A percentile compares a stretch with the other conserved stretches of the same genome.
Evolutionary conservation across 768 basidiomycete genomes (phyloP).

Genomic region (Roridomyces roridus): DNA sequence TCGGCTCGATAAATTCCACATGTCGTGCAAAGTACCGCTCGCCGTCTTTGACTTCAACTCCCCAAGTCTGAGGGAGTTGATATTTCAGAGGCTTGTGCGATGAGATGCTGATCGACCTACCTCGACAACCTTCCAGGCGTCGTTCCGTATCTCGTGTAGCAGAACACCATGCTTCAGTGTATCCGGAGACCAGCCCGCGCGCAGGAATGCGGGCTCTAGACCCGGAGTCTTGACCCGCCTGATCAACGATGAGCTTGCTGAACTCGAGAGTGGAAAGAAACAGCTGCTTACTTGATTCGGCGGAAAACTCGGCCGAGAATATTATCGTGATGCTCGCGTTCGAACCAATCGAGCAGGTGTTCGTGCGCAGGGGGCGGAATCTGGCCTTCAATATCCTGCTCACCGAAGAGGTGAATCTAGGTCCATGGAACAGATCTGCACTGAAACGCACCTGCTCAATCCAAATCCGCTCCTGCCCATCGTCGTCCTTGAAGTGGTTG

Average conservation of each 20-base stretch:
- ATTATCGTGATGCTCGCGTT: background rate
- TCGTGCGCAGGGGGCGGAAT: background rate
- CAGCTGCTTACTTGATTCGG: background rate
- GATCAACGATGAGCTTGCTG: no score
- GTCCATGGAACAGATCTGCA: background rate
- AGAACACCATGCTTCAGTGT: constrained; percentile 1
- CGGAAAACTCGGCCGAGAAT: background rate
- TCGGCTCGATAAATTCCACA: no score
- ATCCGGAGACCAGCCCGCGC: background rate
- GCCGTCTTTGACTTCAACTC: no score
- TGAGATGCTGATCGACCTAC: no score
- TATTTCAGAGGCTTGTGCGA: no score
- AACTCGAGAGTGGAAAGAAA: background rate
- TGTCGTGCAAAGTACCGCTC: no score
- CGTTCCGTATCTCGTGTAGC: background rate
- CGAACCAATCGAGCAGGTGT: background rate
- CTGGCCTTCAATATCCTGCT: background rate
- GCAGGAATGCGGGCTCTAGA: background rate
- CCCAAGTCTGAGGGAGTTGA: no score
- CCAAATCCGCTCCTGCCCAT: background rate
- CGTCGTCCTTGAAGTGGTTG: constrained; percentile 1
- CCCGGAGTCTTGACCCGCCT: background rate
- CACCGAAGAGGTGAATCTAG: background rate
- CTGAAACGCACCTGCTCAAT: background rate
- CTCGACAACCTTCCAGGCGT: background rate